Evolutionary conservation across 2,329 filamentous ascomycete species (phyloP).

Genomic region (Trichoderma simmonsii): DNA sequence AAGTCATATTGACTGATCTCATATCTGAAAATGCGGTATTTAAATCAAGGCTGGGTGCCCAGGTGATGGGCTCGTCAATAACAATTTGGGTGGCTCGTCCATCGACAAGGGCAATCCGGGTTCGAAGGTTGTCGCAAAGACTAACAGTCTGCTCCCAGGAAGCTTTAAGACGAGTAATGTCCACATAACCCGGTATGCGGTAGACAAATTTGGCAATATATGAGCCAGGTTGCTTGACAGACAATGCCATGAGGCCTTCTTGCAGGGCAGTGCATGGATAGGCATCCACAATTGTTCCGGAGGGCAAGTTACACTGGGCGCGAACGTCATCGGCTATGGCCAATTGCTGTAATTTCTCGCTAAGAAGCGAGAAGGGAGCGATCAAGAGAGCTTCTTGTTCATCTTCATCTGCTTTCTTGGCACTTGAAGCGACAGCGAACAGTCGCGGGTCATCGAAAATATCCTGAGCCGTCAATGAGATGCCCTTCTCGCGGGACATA

Average conservation of each 20-base stretch:
- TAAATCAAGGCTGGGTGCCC: background rate
- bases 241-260: constrained; percentile 38
- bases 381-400: background rate
- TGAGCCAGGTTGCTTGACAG: constrained; percentile 30
- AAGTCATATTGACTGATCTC: constrained; percentile 7
- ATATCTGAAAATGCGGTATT: background rate
- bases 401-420: background rate
- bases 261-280: constrained; percentile 41
- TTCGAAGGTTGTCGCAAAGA: constrained; percentile 18
- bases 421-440: background rate
- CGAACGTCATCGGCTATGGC: background rate
- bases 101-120: constrained; percentile 17
- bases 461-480: constrained; percentile 18
- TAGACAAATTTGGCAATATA: constrained; percentile 35
- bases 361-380: constrained; percentile 1
- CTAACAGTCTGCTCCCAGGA: constrained; percentile 26
- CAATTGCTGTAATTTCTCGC: background rate
- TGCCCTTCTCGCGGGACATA: constrained; percentile 5
- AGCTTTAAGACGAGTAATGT: constrained; percentile 27
- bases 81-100: constrained; percentile 19
- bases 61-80: background rate
- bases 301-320: background rate
- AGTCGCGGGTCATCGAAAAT: constrained; percentile 17
- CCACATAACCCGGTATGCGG: constrained; percentile 21
- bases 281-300: constrained; percentile 29